Evolutionary conservation across 73 alveolate species (phyloP), one percentile per base, ranked within the genome.

Genomic region (Paramecium biaurelia): DNA sequence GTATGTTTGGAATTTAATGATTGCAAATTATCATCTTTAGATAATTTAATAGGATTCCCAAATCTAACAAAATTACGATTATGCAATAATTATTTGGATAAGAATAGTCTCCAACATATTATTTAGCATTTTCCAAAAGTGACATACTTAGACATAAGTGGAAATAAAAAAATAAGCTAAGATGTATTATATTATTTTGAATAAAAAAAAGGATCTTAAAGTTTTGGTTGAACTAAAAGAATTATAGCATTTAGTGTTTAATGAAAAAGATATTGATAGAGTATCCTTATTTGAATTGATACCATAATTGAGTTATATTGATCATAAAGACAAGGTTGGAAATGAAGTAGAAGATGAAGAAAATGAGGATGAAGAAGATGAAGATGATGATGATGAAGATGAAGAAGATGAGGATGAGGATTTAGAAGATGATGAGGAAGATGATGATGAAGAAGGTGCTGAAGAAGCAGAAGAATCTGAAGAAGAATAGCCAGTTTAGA

Each of bases 401-500:
- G 68, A 53, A 53, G 67, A 53, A 3, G 67, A 53, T 0, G 11
- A 15, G 3, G 68, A 53, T 18, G 68, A 53, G 8, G 68, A 53
- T 53, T 53, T 53, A 53, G 68, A 53, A 53, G 68, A 53, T 53
- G 68, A 53, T 53, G 68, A 53, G 30, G 68, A 53, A 4, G 68
- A 53, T 5, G 68, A 53, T 72, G 53, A 30, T 72, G 86, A 72
- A 12, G 86, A 72, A 14, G 86, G 20, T 7, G 86, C 38, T 10
- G 86, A 72, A 72, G 86, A 72, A 38, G 86, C 38, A 72, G 86
- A 72, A 12, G 86, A 72, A 72, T 32, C 56, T 20, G 86, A 72
- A 28, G 53, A 72, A n/a, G 68, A 53, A 21, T 53, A 53, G 30
- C 68, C 68, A 53, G 68, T 53, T 53, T 53, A 53, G 68, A 53